Base-by-base conservation (phyloP, 2,329 filamentous ascomycete species). In the Epichloe festucae region DNA sequence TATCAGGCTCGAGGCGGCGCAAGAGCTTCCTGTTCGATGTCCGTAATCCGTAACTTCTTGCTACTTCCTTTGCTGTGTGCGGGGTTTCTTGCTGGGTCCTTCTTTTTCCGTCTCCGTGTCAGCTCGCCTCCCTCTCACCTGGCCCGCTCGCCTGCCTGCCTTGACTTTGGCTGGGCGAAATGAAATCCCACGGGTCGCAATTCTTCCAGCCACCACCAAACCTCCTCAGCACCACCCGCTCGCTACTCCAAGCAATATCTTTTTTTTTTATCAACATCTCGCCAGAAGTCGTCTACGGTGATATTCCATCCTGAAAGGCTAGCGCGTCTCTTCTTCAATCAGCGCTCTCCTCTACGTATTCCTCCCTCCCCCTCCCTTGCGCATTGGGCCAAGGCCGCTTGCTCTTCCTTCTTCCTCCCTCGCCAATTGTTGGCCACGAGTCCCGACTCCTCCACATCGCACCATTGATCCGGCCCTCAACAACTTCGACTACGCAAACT, bases 401-500 rank as follows among this genome's bases (percentile, higher is more conserved):
- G 31, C 19, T 40, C 44, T 19, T 31, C 21, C 34, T 45, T 50
- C 49, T 36, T 46, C 36, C 49, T 34, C n/a, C 36, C 43, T 51
- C 49, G n/a, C 52, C 44, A 36, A n/a, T 51, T 19, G 38, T 45
- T 15, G 34, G 44, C 34, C 17, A 40, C 51, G 27, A 39, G 48
- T 47, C 51, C 38, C 51, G 27, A 39, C 51, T 47, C 51, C 38
- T 38, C 19, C 46, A 15, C 41, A 45, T 42, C 44, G 50, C 45
- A 45, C 46, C 46, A 48, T 48, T 48, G 42, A 52, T 46, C 23
- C 46, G 35, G 46, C 47, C 21, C 12, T 52, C 52, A 21, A 50
- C 38, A 50, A 21, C 44, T 48, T 38, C 43, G 23, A 50, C 27
- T 36, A 35, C 44, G 19, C 40, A 40, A 43, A 43, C 35, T 40